phyloP scores from a whole-genome alignment of 2,329 filamentous ascomycete species.

The Gyromitra esculenta region DNA sequence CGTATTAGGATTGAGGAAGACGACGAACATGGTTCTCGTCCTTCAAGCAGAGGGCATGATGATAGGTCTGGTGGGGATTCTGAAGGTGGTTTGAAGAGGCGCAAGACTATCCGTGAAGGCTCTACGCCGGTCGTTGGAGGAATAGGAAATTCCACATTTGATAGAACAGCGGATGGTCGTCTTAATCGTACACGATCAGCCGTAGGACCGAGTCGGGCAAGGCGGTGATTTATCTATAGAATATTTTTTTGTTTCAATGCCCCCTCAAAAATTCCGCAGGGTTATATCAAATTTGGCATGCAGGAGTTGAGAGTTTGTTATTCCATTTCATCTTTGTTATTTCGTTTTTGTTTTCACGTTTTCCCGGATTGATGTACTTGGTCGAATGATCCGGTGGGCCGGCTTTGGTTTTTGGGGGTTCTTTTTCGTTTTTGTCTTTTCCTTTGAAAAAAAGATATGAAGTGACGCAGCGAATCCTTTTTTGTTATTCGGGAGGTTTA shows the following conservation, averaged over 20 bases:
- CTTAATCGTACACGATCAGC: slow-evolving; percentile 60
- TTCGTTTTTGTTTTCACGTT: slow-evolving; percentile 44
- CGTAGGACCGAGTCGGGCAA: slow-evolving; percentile 50
- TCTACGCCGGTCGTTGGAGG: slow-evolving; percentile 62
- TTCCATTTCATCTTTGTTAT: slow-evolving; percentile 48
- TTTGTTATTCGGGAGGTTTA: slow-evolving; percentile 45
- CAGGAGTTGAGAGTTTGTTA: slow-evolving; percentile 53
- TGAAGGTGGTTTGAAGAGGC: slow-evolving; percentile 71
- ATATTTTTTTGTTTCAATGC: slow-evolving; percentile 53
- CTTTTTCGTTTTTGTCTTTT: slow-evolving; percentile 51
- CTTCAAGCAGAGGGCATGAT: slow-evolving; percentile 67
- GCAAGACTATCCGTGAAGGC: slow-evolving; percentile 77
- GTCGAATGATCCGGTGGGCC: slow-evolving; percentile 52
- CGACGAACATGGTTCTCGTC: slow-evolving; percentile 72
- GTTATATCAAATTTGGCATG: slow-evolving; percentile 54
- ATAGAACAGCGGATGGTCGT: slow-evolving; percentile 58
- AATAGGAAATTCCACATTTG: slow-evolving; percentile 65
- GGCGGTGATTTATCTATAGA: slow-evolving; percentile 57
- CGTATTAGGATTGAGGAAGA: slow-evolving; percentile 71
- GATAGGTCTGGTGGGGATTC: slow-evolving; percentile 63
- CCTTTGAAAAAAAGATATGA: slow-evolving; percentile 54
- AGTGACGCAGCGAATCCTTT: slow-evolving; percentile 53
- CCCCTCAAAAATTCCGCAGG: slow-evolving; percentile 50
- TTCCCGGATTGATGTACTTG: slow-evolving; percentile 46
- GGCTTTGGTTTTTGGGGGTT: slow-evolving; percentile 52